Evolutionary conservation across 2,329 filamentous ascomycete genomes (phyloP), one percentile per base, ranked within the genome.

Genomic region (Zymoseptoria brevis): DNA sequence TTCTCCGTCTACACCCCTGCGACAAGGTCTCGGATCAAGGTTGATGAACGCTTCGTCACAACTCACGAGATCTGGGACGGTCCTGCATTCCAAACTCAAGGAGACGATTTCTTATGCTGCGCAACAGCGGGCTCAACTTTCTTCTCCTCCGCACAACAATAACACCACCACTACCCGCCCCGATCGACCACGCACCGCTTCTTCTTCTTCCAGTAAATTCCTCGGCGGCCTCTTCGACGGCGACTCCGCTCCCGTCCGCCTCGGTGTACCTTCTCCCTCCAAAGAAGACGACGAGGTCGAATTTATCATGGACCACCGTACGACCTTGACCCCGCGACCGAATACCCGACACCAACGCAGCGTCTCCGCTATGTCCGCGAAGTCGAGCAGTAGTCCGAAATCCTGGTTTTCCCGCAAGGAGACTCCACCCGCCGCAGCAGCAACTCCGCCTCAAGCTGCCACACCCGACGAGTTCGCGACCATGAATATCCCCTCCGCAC

Each of bases 401-500:
- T 66, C 68, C 13, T 74, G 72, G 72, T 74, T 74, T 56, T 59
- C 60, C 9, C 68, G 70, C n/a, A 67, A 69, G 55, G 51, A 62
- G 7, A 63, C 62, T 22, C 53, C 50, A 8, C 59, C 60, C 8
- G 56, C 55, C 41, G 50, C 59, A 54, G 51, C 59, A 54, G 51
- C 54, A 29, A 19, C 59, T 13, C 53, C 61, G 29, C 55, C 60
- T 30, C 35, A 13, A 4, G 35, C 13, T n/a, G 35, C 62, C 35
- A 26, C 13, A 4, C 60, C 61, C 48, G 82, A 86, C 65, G 79
- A 82, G 58, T 72, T 85, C 22, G 70, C 82, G 7, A 80, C 78
- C 57, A 69, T 85, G 50, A 80, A 84, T 69, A 79, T 85, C 63
- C 73, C 75, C 41, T 74, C 76, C 26, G 74, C 80, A 5, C 76